Base-by-base conservation (phyloP, 331 rosid species). In the Dryas integrifolia region DNA sequence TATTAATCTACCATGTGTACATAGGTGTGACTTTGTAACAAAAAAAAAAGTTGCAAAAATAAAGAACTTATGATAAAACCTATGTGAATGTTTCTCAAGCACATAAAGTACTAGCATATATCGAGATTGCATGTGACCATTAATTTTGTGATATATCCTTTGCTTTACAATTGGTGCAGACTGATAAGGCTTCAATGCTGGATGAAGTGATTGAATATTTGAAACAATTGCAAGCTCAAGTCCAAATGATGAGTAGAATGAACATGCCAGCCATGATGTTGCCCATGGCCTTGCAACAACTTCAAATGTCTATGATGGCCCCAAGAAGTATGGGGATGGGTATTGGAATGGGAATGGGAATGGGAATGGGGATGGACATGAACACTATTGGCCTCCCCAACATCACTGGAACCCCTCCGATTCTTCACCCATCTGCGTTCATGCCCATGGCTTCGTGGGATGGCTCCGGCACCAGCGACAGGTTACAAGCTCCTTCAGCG, bases 191-290 rank as follows among this genome's bases (percentile, higher is more conserved):
- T 55, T 92, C 98, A 3, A 92, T 92, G 96, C 76, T 92, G 77
- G 98, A 90, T 62, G 98, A 92, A 80, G 98, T 92, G 79, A 90
- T 92, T 39, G 96, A 90, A 10, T 90, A 92, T 75, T 78, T 92
- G 67, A 92, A 92, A 40, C 92, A 90, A 53, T 58, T 92, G 76
- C 98, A 92, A 85, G 98, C 92, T 76, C 98, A 92, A 77, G 83
- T 90, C 7, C 87, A 86, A 1, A 85, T 92, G 89, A 80, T 92
- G 82, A 84, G 82, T 35, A 83, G 94, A 79, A 81, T 92, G 81
- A 86, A 78, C 81, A 85, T 88, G 82, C 83, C 91, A 21, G 73
- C 88, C 3, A 79, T 90, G 88, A 86, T 90, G 95, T 2, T 90
- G 72, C 95, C 92, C 5, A 69, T 87, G 85, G 75, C 91, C 69